Conservation (phyloP, 306 rosid genomes). For the Canavalia ensiformis region DNA sequence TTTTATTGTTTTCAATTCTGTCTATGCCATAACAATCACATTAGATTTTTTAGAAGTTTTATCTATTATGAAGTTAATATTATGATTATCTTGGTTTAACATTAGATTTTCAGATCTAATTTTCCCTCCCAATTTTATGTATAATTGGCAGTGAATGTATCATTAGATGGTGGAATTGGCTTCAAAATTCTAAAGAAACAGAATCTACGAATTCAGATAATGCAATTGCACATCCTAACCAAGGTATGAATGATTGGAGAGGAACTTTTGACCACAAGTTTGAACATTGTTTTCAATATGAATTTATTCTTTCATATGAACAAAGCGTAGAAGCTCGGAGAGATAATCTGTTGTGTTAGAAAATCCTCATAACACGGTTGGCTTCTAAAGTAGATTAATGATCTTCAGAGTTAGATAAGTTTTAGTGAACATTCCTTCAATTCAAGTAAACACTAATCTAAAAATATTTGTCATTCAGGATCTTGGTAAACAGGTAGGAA, state of each 20-base stretch:
- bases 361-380: slow-evolving; percentile 12
- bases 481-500: neutral
- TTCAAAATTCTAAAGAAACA: slow-evolving; percentile 57
- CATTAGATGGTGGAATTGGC: slow-evolving; percentile 85
- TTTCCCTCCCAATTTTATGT: slow-evolving; percentile 9
- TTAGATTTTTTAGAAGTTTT: slow-evolving; percentile 17
- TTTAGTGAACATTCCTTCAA: slow-evolving; percentile 14
- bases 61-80: slow-evolving; percentile 6
- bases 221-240: slow-evolving; percentile 40
- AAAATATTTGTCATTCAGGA: slow-evolving; percentile 15
- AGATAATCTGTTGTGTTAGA: slow-evolving; percentile 15
- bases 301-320: slow-evolving; percentile 10
- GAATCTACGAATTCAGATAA: slow-evolving; percentile 50
- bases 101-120: slow-evolving; percentile 20
- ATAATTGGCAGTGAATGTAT: slow-evolving; percentile 81
- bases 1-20: too few relatives aligned
- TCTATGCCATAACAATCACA: too few relatives aligned
- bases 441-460: slow-evolving; percentile 5
- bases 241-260: slow-evolving; percentile 42
- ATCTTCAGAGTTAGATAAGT: slow-evolving; percentile 20
- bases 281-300: slow-evolving; percentile 19
- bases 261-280: slow-evolving; percentile 41
- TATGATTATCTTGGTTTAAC: slow-evolving; percentile 15
- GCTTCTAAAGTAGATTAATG: slow-evolving; percentile 5
- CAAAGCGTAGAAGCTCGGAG: slow-evolving; percentile 31